A percentile compares a stretch with the other conserved stretches of the same genome.
phyloP scores from a whole-genome alignment of 768 basidiomycete genomes.

The Fistulinella prunicolor region DNA sequence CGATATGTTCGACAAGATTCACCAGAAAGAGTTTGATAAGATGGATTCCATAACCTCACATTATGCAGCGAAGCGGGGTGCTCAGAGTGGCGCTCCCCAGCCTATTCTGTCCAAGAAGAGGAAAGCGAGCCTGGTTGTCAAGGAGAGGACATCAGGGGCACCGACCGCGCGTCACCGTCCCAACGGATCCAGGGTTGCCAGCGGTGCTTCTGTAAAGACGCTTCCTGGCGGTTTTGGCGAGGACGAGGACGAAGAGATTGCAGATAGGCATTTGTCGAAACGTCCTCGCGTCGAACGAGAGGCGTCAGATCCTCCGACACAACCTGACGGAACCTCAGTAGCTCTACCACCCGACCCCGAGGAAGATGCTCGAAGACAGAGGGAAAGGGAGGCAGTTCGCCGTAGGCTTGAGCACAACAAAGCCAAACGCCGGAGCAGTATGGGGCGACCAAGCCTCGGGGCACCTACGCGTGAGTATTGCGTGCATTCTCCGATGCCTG shows the following conservation, averaged over 20 bases:
- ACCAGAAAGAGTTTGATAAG: slow-evolving; percentile 64
- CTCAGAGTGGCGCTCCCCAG: slow-evolving; percentile 18
- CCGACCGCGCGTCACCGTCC: slow-evolving; percentile 18
- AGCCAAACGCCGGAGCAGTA: slow-evolving; percentile 68
- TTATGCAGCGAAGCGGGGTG: slow-evolving; percentile 43
- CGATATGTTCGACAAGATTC: slow-evolving; percentile 52
- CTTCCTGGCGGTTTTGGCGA: slow-evolving; percentile 62
- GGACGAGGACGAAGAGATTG: slow-evolving; percentile 38
- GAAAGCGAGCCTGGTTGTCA: slow-evolving; percentile 50
- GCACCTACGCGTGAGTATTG: slow-evolving; percentile 40
- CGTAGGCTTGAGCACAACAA: slow-evolving; percentile 64
- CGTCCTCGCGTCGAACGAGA: slow-evolving; percentile 39
- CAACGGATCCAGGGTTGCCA: slow-evolving; percentile 24
- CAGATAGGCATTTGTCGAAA: slow-evolving; percentile 43
- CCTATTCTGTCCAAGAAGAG: slow-evolving; percentile 36
- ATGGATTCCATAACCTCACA: slow-evolving; percentile 73
- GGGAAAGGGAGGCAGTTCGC: slow-evolving; percentile 56
- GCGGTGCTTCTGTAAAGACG: slow-evolving; percentile 26
- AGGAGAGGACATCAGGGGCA: slow-evolving; percentile 23
- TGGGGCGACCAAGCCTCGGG: slow-evolving; percentile 44
- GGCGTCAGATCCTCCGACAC: slow-evolving; percentile 21
- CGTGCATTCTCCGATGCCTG: not conserved
- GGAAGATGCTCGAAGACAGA: slow-evolving; percentile 36
- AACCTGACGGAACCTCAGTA: slow-evolving; percentile 36
- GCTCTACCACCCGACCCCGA: slow-evolving; percentile 21